Percentiles rank a stretch among this genome's conserved stretches.
Conservation (phyloP, 2,329 filamentous ascomycete species). For the Colletotrichum orchidophilum region DNA sequence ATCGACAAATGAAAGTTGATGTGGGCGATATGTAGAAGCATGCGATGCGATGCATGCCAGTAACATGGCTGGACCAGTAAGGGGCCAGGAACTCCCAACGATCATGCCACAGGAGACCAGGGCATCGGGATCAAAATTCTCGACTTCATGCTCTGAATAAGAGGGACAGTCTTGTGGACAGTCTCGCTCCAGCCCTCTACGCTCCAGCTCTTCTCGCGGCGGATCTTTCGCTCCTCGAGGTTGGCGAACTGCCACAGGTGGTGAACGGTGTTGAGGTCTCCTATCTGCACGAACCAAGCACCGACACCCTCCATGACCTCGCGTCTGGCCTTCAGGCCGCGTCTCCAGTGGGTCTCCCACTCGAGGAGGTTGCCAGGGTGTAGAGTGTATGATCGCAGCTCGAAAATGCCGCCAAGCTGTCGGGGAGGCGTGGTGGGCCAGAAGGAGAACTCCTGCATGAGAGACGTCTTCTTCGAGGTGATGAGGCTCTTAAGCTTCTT, state of each 20-base stretch:
- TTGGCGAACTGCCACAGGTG: constrained; percentile 99
- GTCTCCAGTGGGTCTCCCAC: constrained; percentile 98
- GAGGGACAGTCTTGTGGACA: constrained; percentile 96
- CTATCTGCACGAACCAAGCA: constrained; percentile 98
- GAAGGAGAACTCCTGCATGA: constrained; percentile 99
- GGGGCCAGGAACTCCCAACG: background rate
- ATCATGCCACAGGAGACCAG: constrained; percentile 90
- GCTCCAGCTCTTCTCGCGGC: constrained; percentile 94
- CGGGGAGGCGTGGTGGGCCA: constrained; percentile 96
- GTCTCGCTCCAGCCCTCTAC: constrained; percentile 97
- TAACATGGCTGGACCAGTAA: background rate
- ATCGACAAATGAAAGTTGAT: constrained; percentile 1
- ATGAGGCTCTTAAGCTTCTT: constrained; percentile 87
- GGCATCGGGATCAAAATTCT: constrained; percentile 93
- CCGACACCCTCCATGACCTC: constrained; percentile 99
- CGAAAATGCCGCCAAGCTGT: constrained; percentile 90
- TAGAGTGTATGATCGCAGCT: constrained; percentile 94
- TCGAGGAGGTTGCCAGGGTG: constrained; percentile 96
- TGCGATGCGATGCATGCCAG: background rate
- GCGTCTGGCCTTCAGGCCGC: constrained; percentile 86
- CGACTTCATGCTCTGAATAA: constrained; percentile 97
- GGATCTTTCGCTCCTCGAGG: constrained; percentile 88
- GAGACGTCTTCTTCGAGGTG: constrained; percentile 82
- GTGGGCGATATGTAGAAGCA: background rate
- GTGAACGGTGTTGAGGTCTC: constrained; percentile 96